phyloP scores from a whole-genome alignment of 1,284 basidiomycete genomes.

The Tilletia horrida region DNA sequence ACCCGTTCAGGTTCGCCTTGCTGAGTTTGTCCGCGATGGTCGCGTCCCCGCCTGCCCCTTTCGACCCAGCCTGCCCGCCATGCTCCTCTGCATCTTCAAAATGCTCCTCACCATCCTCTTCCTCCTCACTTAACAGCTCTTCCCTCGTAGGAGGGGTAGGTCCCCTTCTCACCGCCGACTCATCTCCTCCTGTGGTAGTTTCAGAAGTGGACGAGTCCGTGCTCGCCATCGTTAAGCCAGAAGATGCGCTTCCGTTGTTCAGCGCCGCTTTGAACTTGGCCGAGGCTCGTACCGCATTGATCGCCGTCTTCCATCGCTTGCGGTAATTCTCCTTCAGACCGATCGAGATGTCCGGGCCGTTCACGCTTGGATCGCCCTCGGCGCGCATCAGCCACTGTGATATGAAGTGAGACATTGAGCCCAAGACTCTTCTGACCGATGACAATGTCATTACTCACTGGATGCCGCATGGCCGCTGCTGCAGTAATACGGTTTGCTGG shows the following conservation, averaged over 20 bases:
- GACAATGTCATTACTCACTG: constrained; percentile 54
- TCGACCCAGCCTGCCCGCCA: neutral
- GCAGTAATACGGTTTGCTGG: constrained; percentile 72
- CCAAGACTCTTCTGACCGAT: neutral
- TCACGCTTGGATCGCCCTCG: constrained; percentile 23
- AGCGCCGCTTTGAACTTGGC: constrained; percentile 43
- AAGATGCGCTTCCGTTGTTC: no score
- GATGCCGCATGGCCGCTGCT: constrained; percentile 67
- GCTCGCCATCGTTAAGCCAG: no score
- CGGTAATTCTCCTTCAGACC: constrained; percentile 54
- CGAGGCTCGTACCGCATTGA: constrained; percentile 51
- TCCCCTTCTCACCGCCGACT: neutral
- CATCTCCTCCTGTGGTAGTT: neutral
- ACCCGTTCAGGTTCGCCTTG: no score
- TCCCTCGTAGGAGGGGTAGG: constrained; percentile 5
- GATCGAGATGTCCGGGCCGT: constrained; percentile 42
- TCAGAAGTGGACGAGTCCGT: no score
- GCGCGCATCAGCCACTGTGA: constrained; percentile 41
- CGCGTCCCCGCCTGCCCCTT: neutral
- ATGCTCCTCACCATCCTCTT: neutral
- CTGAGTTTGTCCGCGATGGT: no score
- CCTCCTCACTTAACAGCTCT: constrained; percentile 8
- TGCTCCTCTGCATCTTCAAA: constrained; percentile 9
- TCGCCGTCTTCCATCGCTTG: constrained; percentile 50
- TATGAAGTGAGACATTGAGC: neutral